Evolutionary conservation across 352 stramenopile genomes (phyloP).

Genomic region (Chrysophaeum taylorii): DNA sequence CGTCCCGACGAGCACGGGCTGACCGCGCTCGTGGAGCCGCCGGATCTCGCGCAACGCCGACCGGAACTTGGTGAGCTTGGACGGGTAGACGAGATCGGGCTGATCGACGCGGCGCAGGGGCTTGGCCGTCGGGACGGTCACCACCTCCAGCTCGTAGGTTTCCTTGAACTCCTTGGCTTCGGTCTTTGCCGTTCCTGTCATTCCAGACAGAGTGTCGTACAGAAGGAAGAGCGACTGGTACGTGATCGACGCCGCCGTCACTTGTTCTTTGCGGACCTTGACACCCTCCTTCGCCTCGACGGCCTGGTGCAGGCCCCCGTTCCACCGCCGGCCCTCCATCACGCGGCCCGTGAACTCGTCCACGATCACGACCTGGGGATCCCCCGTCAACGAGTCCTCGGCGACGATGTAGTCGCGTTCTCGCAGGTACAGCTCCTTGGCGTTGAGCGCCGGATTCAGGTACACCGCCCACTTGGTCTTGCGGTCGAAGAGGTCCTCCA

Average conservation of each 20-base stretch:
- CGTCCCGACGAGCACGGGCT: slow-evolving; percentile 41
- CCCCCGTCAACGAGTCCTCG: slow-evolving; percentile 13
- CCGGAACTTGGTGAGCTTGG: slow-evolving; percentile 31
- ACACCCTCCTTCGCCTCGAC: slow-evolving; percentile 31
- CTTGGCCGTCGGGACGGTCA: slow-evolving; percentile 37
- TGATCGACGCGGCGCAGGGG: slow-evolving; percentile 35
- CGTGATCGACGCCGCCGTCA: slow-evolving; percentile 26
- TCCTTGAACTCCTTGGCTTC: slow-evolving; percentile 28
- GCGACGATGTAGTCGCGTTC: slow-evolving; percentile 36
- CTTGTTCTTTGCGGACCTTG: slow-evolving; percentile 22
- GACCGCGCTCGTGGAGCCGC: slow-evolving; percentile 25
- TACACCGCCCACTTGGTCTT: slow-evolving; percentile 26
- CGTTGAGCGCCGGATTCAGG: slow-evolving; percentile 32
- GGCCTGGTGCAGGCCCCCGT: slow-evolving; percentile 28
- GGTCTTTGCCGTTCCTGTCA: slow-evolving; percentile 31
- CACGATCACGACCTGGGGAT: slow-evolving; percentile 44
- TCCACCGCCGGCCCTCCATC: slow-evolving; percentile 31
- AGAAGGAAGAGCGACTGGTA: slow-evolving; percentile 33
- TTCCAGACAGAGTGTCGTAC: slow-evolving; percentile 28
- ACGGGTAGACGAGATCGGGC: slow-evolving; percentile 36
- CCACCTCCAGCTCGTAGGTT: slow-evolving; percentile 26
- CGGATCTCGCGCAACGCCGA: slow-evolving; percentile 31
- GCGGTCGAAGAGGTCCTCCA: background rate
- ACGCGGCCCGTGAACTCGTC: slow-evolving; percentile 45
- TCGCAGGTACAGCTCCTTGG: slow-evolving; percentile 31